Conservation (phyloP, 139 green algal species). For the Micractinium sp. region DNA sequence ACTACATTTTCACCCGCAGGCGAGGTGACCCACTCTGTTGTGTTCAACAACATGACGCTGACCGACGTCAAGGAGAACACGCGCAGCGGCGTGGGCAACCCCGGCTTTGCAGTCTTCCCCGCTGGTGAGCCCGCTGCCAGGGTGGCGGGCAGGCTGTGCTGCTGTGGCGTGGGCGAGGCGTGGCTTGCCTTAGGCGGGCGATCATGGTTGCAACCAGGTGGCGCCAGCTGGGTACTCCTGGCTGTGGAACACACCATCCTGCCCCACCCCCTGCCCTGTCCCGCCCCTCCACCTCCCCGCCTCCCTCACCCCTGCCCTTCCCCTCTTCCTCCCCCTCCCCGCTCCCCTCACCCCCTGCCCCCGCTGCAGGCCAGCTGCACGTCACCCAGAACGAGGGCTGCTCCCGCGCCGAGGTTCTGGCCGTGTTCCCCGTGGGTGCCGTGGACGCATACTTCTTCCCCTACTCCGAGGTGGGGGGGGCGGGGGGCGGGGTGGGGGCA, state of each 20-base stretch:
- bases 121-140: background rate
- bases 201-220: no score
- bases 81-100: background rate
- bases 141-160: background rate
- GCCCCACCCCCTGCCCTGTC: no score
- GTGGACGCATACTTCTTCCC: conserved; percentile 1
- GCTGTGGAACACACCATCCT: background rate
- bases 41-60: conserved; percentile 6
- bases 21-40: background rate
- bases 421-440: background rate
- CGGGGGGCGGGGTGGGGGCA: no score
- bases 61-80: conserved; percentile 18
- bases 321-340: background rate
- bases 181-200: no score
- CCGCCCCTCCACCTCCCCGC: no score
- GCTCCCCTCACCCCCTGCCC: background rate
- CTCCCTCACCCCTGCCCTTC: no score
- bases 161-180: background rate
- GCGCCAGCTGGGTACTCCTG: background rate
- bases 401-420: background rate
- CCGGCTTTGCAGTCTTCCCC: conserved; percentile 8
- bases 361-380: background rate
- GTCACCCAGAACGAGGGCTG: conserved; percentile 29
- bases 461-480: background rate
- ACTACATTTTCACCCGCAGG: conserved; percentile 1